Base-by-base conservation (phyloP, 805 yeast genomes). In the Kluyveromyces wickerhamii region DNA sequence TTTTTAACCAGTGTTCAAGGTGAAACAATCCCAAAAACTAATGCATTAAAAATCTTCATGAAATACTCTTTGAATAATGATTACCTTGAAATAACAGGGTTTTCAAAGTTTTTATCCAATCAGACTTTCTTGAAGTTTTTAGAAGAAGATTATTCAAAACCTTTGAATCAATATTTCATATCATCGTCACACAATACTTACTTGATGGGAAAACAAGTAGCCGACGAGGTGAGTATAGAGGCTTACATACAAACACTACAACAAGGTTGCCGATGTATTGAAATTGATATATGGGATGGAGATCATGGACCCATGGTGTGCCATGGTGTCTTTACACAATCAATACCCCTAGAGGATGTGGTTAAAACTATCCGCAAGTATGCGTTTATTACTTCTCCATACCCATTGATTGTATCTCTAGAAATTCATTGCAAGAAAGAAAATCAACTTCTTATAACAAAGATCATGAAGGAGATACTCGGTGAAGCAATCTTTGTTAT, bases 111-210 rank as follows among this genome's bases (percentile, higher is more conserved):
- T 35, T 41, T 66, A 11, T 53, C 57, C 1, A 49, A 57, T 2
- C 55, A 59, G 17, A 41, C 60, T 0, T 48, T 60, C 29, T 37
- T 51, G 14, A 42, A 40, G 3, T 35, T 44, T 3, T 21, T 26
- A 1, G 37, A 34, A 2, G 52, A 47, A 23, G 76, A 77, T 41
- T 64, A 71, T 38, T 51, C 72, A 0, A 62, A 64, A 18, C 97
- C 98, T 0, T 51, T 92, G 23, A 84, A 76, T 51, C 89, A 88
- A 47, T 92, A 94, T 54, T 86, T 65, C 51, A 82, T 94, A 20
- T 86, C 95, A 0, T 85, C 96, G 0, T 87, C 96, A 0, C 99
- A 92, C 56, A 92, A 92, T 53, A 92, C 98, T 0, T 92, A 92
- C 50, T 63, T 92, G 3, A 59, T 77, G 18, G 98, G 98, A 0